These are phyloP conservation scores for Piper longum DNA, from an alignment of 164 flowering plant species.

Conservation along the genomic window DNA sequence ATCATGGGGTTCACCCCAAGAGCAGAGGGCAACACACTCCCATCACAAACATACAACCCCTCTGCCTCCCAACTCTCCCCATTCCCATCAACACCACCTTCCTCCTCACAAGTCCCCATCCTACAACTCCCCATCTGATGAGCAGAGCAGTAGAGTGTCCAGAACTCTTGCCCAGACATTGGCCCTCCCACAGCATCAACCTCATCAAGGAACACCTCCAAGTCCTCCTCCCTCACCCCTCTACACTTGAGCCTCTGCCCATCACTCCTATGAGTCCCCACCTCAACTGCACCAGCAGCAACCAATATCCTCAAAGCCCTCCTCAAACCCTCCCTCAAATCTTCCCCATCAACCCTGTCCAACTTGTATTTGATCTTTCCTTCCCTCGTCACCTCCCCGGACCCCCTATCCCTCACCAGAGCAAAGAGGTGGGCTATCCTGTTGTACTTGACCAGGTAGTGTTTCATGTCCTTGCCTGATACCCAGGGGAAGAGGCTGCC, in stretches of 20 bases:
- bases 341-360: slow-evolving; percentile 18
- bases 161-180: slow-evolving; percentile 10
- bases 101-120: slow-evolving; percentile 22
- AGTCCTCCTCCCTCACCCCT: slow-evolving; percentile 20
- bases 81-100: slow-evolving; percentile 29
- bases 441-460: slow-evolving; percentile 15
- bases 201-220: slow-evolving; percentile 24
- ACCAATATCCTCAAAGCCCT: slow-evolving; percentile 24
- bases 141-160: slow-evolving; percentile 20
- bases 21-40: slow-evolving; percentile 30
- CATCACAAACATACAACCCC: slow-evolving; percentile 30
- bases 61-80: slow-evolving; percentile 47
- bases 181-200: slow-evolving; percentile 13
- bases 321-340: slow-evolving; percentile 19
- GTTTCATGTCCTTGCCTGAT: slow-evolving; percentile 30
- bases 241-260: slow-evolving; percentile 22
- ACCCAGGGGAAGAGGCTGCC: slow-evolving; percentile 24
- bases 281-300: slow-evolving; percentile 38
- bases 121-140: slow-evolving; percentile 41
- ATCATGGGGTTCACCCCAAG: slow-evolving; percentile 39
- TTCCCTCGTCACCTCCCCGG: slow-evolving; percentile 22
- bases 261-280: slow-evolving; percentile 25
- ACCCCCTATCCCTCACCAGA: slow-evolving; percentile 24
- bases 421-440: slow-evolving; percentile 23
- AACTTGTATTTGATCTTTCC: slow-evolving; percentile 19